Percentiles rank a stretch among this genome's conserved stretches.
Conservation (phyloP, 441 rosid species). For the Capsella rubella region DNA sequence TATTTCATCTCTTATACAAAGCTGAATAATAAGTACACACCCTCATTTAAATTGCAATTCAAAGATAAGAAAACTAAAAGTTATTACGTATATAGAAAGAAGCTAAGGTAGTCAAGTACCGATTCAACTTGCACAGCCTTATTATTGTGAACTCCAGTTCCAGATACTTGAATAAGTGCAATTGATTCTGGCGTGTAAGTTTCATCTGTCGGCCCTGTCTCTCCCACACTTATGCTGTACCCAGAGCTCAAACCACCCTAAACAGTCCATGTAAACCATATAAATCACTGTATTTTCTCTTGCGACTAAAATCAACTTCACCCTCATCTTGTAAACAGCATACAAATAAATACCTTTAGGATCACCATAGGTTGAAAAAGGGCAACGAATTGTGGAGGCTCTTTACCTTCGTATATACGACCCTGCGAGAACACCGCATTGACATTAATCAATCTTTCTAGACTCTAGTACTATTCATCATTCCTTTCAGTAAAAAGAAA, state of each 20-base stretch:
- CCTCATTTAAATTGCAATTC: background rate
- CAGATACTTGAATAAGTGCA: slow-evolving; percentile 84
- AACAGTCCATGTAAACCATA: slow-evolving; percentile 36
- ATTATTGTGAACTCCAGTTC: slow-evolving; percentile 80
- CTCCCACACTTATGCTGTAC: slow-evolving; percentile 69
- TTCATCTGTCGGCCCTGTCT: slow-evolving; percentile 73
- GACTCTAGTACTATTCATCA: slow-evolving; percentile 11
- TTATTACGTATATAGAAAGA: slow-evolving; percentile 6
- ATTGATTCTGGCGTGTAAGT: slow-evolving; percentile 76
- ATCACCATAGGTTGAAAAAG: slow-evolving; percentile 95
- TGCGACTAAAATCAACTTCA: slow-evolving; percentile 10
- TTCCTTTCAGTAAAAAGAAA: slow-evolving; percentile 28
- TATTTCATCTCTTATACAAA: background rate
- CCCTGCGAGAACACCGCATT: slow-evolving; percentile 66
- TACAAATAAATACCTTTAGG: slow-evolving; percentile 76
- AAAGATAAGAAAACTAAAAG: background rate
- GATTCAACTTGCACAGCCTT: slow-evolving; percentile 88
- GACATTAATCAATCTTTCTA: slow-evolving; percentile 45
- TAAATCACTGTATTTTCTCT: slow-evolving; percentile 26
- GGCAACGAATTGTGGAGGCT: slow-evolving; percentile 94
- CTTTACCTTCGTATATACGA: slow-evolving; percentile 88
- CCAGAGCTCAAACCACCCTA: slow-evolving; percentile 98
- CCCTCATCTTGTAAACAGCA: slow-evolving; percentile 23
- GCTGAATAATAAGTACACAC: slow-evolving; percentile 2
- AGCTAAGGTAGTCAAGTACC: slow-evolving; percentile 55